Percentiles rank a stretch among this genome's conserved stretches.
phyloP scores from a whole-genome alignment of 2,329 filamentous ascomycete genomes.

The Cytospora mali region DNA sequence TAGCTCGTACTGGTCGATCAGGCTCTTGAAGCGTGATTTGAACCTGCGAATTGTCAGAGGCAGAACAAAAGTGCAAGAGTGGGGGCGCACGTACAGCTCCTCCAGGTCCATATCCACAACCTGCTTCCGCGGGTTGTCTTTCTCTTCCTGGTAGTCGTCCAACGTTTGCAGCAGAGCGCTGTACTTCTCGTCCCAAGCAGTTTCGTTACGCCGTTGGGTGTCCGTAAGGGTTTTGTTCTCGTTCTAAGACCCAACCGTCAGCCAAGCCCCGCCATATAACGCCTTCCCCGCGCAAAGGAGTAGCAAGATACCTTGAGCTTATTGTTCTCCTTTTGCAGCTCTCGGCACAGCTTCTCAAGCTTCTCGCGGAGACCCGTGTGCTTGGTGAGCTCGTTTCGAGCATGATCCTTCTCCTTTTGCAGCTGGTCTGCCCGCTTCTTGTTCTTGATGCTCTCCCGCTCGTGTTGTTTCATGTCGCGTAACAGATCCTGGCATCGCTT shows the following conservation, averaged over 20 bases:
- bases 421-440: conserved; percentile 93
- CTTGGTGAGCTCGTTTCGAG: conserved; percentile 85
- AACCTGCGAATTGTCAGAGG: conserved; percentile 57
- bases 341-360: conserved; percentile 91
- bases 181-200: conserved; percentile 83
- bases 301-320: conserved; percentile 78
- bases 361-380: conserved; percentile 92
- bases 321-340: conserved; percentile 96
- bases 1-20: conserved; percentile 95
- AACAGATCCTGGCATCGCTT: conserved; percentile 90
- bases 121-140: conserved; percentile 79
- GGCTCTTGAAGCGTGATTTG: conserved; percentile 86
- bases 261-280: not conserved
- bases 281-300: not conserved
- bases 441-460: conserved; percentile 91
- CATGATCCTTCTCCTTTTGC: conserved; percentile 95
- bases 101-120: conserved; percentile 86
- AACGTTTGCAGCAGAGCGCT: conserved; percentile 80
- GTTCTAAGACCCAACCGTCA: conserved; percentile 54
- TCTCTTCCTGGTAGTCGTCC: conserved; percentile 85
- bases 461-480: conserved; percentile 91
- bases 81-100: conserved; percentile 67
- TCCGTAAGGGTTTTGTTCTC: conserved; percentile 93
- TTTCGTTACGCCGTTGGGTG: conserved; percentile 78
- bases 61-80: conserved; percentile 22